Conservation (phyloP, 495 filamentous ascomycete genomes). For the Sabuloglossum arenarium region DNA sequence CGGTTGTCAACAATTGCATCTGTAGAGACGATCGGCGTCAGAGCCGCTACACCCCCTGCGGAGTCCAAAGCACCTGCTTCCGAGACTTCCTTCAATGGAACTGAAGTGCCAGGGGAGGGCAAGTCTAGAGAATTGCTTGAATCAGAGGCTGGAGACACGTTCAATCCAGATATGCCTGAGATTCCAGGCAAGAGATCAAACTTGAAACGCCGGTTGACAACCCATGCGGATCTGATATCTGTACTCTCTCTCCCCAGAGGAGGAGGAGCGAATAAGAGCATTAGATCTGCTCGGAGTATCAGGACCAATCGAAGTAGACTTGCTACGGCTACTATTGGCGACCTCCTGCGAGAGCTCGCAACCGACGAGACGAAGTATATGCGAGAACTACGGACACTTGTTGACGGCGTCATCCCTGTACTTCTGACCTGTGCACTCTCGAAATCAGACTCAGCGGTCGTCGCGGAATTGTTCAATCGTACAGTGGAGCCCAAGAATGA, state of each 20-base stretch:
- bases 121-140: not conserved
- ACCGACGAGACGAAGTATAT: conserved; percentile 79
- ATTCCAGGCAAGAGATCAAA: conserved; percentile 16
- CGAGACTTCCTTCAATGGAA: not conserved
- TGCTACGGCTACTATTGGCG: conserved; percentile 42
- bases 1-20: conserved; percentile 57
- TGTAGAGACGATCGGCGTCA: conserved; percentile 30
- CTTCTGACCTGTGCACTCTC: conserved; percentile 70
- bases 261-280: conserved; percentile 14
- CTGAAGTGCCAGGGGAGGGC: not conserved
- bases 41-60: not conserved
- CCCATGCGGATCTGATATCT: conserved; percentile 83
- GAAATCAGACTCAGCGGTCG: conserved; percentile 40
- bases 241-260: conserved; percentile 55
- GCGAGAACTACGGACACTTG: conserved; percentile 79
- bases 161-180: conserved; percentile 9
- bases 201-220: conserved; percentile 61
- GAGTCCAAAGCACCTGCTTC: not conserved
- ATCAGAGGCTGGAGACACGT: conserved; percentile 11
- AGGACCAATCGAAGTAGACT: conserved; percentile 32
- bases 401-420: conserved; percentile 91
- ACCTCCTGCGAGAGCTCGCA: conserved; percentile 60
- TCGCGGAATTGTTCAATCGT: conserved; percentile 41
- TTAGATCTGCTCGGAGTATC: conserved; percentile 27
- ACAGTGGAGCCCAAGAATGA: conserved; percentile 27